Percentiles rank a stretch among this genome's conserved stretches.
Evolutionary conservation across 1,284 basidiomycete genomes (phyloP).

Genomic region (Veloboletus limbatus): DNA sequence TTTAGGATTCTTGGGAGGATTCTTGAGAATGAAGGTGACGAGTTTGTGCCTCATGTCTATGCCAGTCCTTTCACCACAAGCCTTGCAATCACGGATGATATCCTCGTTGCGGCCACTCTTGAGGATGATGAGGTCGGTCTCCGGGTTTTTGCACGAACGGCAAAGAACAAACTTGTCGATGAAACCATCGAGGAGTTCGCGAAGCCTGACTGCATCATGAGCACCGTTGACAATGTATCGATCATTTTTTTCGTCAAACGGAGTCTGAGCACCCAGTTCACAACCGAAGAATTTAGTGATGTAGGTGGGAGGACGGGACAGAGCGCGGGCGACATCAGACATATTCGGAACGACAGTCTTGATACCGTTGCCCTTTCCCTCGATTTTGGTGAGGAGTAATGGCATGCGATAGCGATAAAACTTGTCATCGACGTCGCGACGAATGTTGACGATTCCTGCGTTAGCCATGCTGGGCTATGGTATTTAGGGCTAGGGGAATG

Average conservation of each 20-base stretch:
- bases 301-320: conserved; percentile 93
- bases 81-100: conserved; percentile 97
- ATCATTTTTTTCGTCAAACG: conserved; percentile 95
- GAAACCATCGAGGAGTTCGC: conserved; percentile 94
- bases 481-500: conserved; percentile 52
- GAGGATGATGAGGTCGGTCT: conserved; percentile 93
- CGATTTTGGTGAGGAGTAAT: conserved; percentile 91
- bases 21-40: conserved; percentile 95
- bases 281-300: conserved; percentile 99
- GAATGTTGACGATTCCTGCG: conserved; percentile 87
- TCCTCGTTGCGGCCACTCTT: conserved; percentile 72
- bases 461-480: conserved; percentile 78
- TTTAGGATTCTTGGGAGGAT: conserved; percentile 88
- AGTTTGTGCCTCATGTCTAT: conserved; percentile 99
- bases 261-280: conserved; percentile 97
- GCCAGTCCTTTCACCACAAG: conserved; percentile 88
- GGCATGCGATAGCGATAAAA: conserved; percentile 97
- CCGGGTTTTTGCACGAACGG: conserved; percentile 98
- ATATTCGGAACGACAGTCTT: conserved; percentile 99
- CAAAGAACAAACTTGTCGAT: conserved; percentile 99
- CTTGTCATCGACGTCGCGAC: conserved; percentile 96
- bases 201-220: conserved; percentile 88
- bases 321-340: conserved; percentile 94
- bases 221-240: conserved; percentile 99
- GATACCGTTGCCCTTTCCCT: conserved; percentile 99